Percentiles rank a stretch among this genome's conserved stretches.
Evolutionary conservation across 2,329 filamentous ascomycete species (phyloP).

Genomic region (Trichoderma aggressivum): DNA sequence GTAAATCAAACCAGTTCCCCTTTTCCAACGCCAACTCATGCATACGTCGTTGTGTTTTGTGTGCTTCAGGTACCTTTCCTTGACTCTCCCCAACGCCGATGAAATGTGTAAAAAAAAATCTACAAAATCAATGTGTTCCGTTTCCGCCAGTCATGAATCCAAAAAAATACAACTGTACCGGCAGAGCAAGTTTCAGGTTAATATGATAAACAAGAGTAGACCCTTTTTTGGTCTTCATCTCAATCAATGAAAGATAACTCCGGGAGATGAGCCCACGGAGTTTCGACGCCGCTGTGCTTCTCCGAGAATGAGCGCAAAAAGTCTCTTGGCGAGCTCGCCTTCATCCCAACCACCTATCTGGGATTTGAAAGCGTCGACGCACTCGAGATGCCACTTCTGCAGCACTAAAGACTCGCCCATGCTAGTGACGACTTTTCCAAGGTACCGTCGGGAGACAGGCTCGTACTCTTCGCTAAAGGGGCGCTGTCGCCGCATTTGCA

Average conservation of each 20-base stretch:
- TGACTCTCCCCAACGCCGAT: background rate
- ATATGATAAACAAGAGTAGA: background rate
- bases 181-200: background rate
- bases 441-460: conserved; percentile 34
- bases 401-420: conserved; percentile 47
- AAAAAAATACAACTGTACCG: background rate
- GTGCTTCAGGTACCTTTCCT: background rate
- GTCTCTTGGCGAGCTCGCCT: conserved; percentile 45
- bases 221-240: background rate
- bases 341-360: conserved; percentile 52
- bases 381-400: conserved; percentile 56
- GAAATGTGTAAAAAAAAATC: conserved; percentile 9
- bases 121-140: background rate
- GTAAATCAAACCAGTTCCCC: background rate
- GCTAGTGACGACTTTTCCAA: conserved; percentile 48
- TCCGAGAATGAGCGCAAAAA: conserved; percentile 52
- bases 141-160: background rate
- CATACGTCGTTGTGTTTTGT: background rate
- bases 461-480: conserved; percentile 33
- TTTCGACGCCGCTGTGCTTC: conserved; percentile 37
- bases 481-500: conserved; percentile 46
- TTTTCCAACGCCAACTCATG: conserved; percentile 17
- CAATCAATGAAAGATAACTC: conserved; percentile 34
- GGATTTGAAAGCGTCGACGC: conserved; percentile 51
- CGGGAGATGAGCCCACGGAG: conserved; percentile 19